A percentile compares a stretch with the other conserved stretches of the same genome.
phyloP scores from a whole-genome alignment of 192 early-diverging fungal genomes.

The Jimgerdemannia flammicorona region DNA sequence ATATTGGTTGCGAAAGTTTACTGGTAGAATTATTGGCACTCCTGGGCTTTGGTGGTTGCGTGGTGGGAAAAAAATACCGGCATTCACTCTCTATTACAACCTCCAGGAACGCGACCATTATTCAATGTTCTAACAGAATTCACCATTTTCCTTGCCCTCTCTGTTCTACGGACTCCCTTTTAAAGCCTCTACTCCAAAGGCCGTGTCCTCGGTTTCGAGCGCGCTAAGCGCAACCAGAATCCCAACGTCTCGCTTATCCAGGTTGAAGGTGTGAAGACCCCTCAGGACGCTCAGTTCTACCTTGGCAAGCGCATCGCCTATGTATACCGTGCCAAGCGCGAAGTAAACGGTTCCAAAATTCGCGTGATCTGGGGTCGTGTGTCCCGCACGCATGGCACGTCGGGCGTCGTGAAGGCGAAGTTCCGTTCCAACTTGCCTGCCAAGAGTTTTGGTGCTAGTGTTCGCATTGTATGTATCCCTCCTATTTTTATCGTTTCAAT shows the following conservation, averaged over 20 bases:
- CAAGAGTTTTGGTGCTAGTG: constrained; percentile 85
- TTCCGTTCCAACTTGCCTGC: constrained; percentile 98
- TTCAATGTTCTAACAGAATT: not conserved
- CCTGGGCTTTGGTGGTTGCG: too few relatives aligned
- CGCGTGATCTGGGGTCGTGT: constrained; percentile 98
- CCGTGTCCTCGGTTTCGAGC: constrained; percentile 93
- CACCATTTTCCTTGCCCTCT: not conserved
- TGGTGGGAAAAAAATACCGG: too few relatives aligned
- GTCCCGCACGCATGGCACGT: constrained; percentile 93
- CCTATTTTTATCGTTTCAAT: not conserved
- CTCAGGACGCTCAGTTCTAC: constrained; percentile 94
- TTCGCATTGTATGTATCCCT: constrained; percentile 78
- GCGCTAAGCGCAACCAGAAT: constrained; percentile 88
- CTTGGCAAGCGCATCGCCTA: constrained; percentile 98
- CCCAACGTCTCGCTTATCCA: constrained; percentile 89
- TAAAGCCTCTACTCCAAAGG: constrained; percentile 97
- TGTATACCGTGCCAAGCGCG: constrained; percentile 91
- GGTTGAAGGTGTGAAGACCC: constrained; percentile 89
- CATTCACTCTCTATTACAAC: too few relatives aligned
- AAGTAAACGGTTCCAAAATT: constrained; percentile 86
- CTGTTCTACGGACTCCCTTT: not conserved
- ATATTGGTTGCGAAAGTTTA: too few relatives aligned
- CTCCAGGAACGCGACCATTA: not conserved
- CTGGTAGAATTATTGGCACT: too few relatives aligned
- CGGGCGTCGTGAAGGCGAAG: constrained; percentile 94